These are phyloP conservation scores for Trichoderma brevicompactum DNA, from an alignment of 2,329 filamentous ascomycete genomes.

Conservation along the genomic window DNA sequence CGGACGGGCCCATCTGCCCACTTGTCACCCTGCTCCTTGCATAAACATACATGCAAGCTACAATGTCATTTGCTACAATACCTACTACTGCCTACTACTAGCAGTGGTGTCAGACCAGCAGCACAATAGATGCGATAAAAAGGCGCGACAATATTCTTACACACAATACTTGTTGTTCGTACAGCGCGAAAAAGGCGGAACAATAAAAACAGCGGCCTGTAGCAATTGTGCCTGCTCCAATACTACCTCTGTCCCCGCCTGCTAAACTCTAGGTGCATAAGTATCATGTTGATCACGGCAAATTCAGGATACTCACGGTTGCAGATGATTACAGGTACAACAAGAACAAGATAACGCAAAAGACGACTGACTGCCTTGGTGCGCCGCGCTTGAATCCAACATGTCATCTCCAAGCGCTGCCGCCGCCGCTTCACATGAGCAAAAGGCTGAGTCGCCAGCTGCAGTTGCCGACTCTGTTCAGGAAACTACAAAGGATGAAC, in stretches of 20 bases:
- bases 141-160: slow-evolving; percentile 9
- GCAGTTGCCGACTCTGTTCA: slow-evolving; percentile 28
- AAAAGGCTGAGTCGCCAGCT: slow-evolving; percentile 27
- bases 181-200: slow-evolving; percentile 8
- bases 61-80: background rate
- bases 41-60: slow-evolving; percentile 9
- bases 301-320: slow-evolving; percentile 46
- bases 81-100: background rate
- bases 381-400: background rate
- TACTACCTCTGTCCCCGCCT: slow-evolving; percentile 32
- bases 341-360: slow-evolving; percentile 17
- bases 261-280: slow-evolving; percentile 46
- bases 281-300: slow-evolving; percentile 43
- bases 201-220: slow-evolving; percentile 21
- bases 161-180: slow-evolving; percentile 6
- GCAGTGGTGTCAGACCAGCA: background rate
- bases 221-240: slow-evolving; percentile 24
- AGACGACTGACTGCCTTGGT: background rate
- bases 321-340: slow-evolving; percentile 40
- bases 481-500: slow-evolving; percentile 20
- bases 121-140: slow-evolving; percentile 4
- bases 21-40: slow-evolving; percentile 15
- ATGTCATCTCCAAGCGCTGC: slow-evolving; percentile 28
- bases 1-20: slow-evolving; percentile 1
- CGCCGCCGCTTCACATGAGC: slow-evolving; percentile 10